These are phyloP conservation scores for Aeminium ludgeri DNA, from an alignment of 495 filamentous ascomycete species.

Conservation along the genomic window DNA sequence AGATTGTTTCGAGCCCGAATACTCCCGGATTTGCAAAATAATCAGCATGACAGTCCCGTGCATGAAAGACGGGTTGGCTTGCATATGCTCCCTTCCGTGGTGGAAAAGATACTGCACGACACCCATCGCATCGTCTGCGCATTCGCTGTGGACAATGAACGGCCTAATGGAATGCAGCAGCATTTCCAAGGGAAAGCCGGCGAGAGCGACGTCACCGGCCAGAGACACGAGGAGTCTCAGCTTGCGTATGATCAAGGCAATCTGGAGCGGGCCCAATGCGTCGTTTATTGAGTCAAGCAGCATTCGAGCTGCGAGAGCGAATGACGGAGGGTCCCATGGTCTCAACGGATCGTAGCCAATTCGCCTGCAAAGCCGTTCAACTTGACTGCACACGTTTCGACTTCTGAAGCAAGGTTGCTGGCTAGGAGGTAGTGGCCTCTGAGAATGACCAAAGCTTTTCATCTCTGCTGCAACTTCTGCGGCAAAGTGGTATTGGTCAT, in stretches of 20 bases:
- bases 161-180: conserved; percentile 61
- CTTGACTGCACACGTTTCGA: conserved; percentile 53
- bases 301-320: conserved; percentile 57
- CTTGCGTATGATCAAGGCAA: conserved; percentile 72
- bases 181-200: conserved; percentile 85
- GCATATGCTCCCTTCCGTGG: conserved; percentile 47
- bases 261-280: conserved; percentile 73
- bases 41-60: conserved; percentile 61
- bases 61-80: conserved; percentile 48
- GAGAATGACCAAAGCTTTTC: conserved; percentile 42
- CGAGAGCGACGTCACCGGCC: conserved; percentile 49
- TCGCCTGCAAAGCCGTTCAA: conserved; percentile 58
- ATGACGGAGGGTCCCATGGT: conserved; percentile 63
- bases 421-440: conserved; percentile 43
- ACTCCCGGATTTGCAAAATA: conserved; percentile 53
- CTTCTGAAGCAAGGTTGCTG: conserved; percentile 78
- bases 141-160: conserved; percentile 64
- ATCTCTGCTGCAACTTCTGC: conserved; percentile 50
- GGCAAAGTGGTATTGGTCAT: conserved; percentile 39
- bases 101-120: conserved; percentile 72
- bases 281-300: conserved; percentile 67
- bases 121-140: conserved; percentile 81
- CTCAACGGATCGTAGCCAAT: conserved; percentile 42
- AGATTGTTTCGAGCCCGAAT: conserved; percentile 48
- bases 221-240: conserved; percentile 66